phyloP scores from a whole-genome alignment of 2,329 filamentous ascomycete species.

The Aspergillus bombycis region DNA sequence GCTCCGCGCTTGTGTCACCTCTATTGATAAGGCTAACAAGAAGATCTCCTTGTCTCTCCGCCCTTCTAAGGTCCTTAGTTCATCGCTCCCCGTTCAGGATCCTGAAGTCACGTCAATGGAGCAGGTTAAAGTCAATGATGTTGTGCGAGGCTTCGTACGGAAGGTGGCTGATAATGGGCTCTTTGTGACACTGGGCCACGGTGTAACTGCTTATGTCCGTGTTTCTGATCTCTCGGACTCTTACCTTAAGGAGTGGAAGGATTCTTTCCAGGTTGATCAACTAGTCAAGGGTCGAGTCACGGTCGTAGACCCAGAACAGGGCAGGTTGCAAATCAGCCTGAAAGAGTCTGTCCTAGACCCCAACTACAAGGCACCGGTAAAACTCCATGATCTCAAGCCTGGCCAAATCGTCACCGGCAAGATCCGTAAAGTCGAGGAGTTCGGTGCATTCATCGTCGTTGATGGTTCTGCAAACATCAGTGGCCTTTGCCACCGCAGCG shows the following conservation, averaged over 20 bases:
- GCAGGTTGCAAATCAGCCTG: conserved; percentile 81
- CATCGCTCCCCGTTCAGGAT: conserved; percentile 78
- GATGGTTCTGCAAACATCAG: conserved; percentile 87
- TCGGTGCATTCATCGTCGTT: conserved; percentile 89
- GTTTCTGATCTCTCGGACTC: conserved; percentile 87
- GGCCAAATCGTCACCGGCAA: conserved; percentile 87
- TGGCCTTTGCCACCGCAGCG: conserved; percentile 86
- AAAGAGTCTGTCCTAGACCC: conserved; percentile 83
- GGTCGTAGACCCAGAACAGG: conserved; percentile 66
- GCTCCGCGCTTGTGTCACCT: conserved; percentile 81
- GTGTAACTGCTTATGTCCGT: conserved; percentile 79
- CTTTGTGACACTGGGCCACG: conserved; percentile 80
- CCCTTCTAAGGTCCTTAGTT: conserved; percentile 87
- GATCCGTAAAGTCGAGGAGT: conserved; percentile 91
- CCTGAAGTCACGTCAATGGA: conserved; percentile 71
- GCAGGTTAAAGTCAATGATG: conserved; percentile 75
- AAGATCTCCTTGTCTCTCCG: conserved; percentile 78
- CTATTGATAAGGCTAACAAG: conserved; percentile 82
- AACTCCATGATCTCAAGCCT: conserved; percentile 73
- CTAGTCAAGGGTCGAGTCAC: conserved; percentile 86
- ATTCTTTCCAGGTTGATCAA: conserved; percentile 83
- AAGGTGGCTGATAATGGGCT: conserved; percentile 86
- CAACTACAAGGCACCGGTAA: conserved; percentile 73
- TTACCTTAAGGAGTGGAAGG: conserved; percentile 95
- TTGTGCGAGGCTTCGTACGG: conserved; percentile 90